Evolutionary conservation across 306 rosid species (phyloP), one percentile per base, ranked within the genome.

Genomic region (Vachellia collinsii): DNA sequence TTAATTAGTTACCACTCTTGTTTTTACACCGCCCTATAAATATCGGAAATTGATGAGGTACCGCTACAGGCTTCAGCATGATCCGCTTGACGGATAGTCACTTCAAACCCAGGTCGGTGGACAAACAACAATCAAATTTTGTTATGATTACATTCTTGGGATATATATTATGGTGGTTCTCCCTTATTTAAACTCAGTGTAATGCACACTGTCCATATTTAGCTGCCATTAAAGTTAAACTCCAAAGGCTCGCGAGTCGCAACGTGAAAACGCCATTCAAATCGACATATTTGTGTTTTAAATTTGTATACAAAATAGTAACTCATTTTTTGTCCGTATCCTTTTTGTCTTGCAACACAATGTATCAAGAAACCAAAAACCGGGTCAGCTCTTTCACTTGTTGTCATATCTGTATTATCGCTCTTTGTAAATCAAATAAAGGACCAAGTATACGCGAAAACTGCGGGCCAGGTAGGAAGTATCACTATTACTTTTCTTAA

Each of bases 391-490:
- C 51, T 53, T 53, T 65, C 39, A 29, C 8, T 14, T n/a, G 12
- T 20, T 0, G 34, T 29, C 34, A 29, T 29, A 56, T 63, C 13
- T 65, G 62, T 36, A 14, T 7, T 68, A 79, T 79, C 72, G 69
- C 53, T 79, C 54, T 70, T 56, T 43, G 36, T 41, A 54, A 70
- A 72, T 68, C 77, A 72, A 8, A 19, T 51, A 80, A 11, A 54
- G 19, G 58, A n/a, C 78, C 69, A 41, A 48, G 48, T 50, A 29
- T 29, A 56, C 29, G 13, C 42, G 23, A 65, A 84, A 84, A 42
- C 79, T 53, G 78, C 53, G 76, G 63, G 43, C 78, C 63, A 47
- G 63, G 70, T 14, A 58, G 16, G 78, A 76, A 50, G 72, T 76
- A 62, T 68, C 76, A 58, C 5, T 68, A 9, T 69, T 67, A 41